phyloP scores from a whole-genome alignment of 1,284 basidiomycete genomes.

The Rhizoctonia solani region DNA sequence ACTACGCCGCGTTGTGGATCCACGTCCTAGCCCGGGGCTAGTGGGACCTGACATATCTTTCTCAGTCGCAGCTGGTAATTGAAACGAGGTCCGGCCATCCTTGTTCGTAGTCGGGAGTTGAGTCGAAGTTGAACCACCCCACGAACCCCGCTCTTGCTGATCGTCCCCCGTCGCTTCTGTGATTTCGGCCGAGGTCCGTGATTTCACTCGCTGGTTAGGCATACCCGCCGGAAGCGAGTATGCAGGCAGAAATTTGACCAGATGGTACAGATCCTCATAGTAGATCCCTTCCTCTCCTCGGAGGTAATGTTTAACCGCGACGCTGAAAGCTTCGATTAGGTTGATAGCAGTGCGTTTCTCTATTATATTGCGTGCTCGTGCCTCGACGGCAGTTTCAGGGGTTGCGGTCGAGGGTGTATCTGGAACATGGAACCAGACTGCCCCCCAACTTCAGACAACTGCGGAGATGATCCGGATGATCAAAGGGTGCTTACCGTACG shows the following conservation, averaged over 20 bases:
- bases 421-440: constrained; percentile 67
- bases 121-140: constrained; percentile 15
- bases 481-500: constrained; percentile 42
- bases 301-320: constrained; percentile 60
- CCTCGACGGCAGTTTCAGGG: constrained; percentile 41
- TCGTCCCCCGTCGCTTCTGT: background rate
- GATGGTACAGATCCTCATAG: constrained; percentile 56
- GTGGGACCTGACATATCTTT: constrained; percentile 1
- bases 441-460: constrained; percentile 44
- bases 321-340: constrained; percentile 56
- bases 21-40: constrained; percentile 12
- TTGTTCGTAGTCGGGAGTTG: constrained; percentile 14
- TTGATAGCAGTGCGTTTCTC: constrained; percentile 71
- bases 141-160: background rate
- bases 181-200: constrained; percentile 14
- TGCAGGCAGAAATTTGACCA: constrained; percentile 57
- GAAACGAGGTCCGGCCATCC: background rate
- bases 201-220: constrained; percentile 19
- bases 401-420: constrained; percentile 39
- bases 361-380: constrained; percentile 57
- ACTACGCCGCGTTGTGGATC: constrained; percentile 9
- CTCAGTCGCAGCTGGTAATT: background rate
- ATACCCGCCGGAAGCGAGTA: constrained; percentile 61
- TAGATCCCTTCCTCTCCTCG: constrained; percentile 67
- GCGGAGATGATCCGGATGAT: background rate